Conservation (phyloP, 345 rosid genomes). For the Citrus cavaleriei region DNA sequence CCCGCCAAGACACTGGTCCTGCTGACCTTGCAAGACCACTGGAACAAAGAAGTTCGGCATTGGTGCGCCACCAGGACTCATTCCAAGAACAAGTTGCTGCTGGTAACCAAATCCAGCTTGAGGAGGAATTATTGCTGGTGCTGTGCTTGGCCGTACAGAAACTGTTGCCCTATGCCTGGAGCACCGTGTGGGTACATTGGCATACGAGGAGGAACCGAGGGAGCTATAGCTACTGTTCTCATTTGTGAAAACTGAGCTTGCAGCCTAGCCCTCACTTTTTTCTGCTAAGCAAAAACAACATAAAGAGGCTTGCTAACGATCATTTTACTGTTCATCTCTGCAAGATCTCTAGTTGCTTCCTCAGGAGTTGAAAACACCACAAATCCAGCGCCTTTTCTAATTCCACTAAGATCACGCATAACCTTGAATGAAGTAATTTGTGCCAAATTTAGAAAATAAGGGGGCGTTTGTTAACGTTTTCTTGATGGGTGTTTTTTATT, state of each 20-base stretch:
- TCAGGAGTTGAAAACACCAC: too few species aligned
- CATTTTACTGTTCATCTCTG: slow-evolving; percentile 64
- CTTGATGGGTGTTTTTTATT: too few species aligned
- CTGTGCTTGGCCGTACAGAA: slow-evolving; percentile 68
- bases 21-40: slow-evolving; percentile 53
- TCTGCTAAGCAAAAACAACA: slow-evolving; percentile 29
- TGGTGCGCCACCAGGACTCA: slow-evolving; percentile 71
- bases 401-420: too few species aligned
- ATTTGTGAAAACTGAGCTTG: slow-evolving; percentile 72
- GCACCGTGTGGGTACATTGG: slow-evolving; percentile 70
- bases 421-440: too few species aligned
- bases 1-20: slow-evolving; percentile 66
- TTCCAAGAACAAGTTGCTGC: slow-evolving; percentile 73
- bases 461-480: too few species aligned
- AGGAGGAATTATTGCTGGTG: slow-evolving; percentile 60
- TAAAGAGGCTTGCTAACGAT: slow-evolving; percentile 62
- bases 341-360: not conserved
- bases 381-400: too few species aligned
- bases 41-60: slow-evolving; percentile 66
- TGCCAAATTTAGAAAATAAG: too few species aligned
- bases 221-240: slow-evolving; percentile 57
- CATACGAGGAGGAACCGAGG: slow-evolving; percentile 57
- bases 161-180: slow-evolving; percentile 62
- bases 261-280: slow-evolving; percentile 61
- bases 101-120: slow-evolving; percentile 77